Conservation (phyloP, 345 rosid genomes). For the Eucalyptus curtisii region DNA sequence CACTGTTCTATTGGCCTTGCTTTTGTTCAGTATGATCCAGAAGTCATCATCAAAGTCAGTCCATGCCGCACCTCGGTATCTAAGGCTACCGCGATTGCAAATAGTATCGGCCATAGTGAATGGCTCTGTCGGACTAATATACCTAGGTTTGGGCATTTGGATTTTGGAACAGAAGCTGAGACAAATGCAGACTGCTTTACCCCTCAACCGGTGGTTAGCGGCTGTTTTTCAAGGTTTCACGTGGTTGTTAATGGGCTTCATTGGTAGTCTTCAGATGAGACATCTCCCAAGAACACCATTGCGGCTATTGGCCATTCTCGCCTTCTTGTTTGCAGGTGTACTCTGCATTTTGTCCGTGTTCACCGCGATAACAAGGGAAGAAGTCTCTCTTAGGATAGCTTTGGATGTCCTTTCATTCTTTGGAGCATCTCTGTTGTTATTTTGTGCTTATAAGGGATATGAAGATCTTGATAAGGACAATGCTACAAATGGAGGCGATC, state of each 20-base stretch:
- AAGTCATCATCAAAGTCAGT: slow-evolving; percentile 22
- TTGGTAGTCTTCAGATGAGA: slow-evolving; percentile 26
- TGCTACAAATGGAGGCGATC: slow-evolving; percentile 7
- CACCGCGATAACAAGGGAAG: slow-evolving; percentile 11
- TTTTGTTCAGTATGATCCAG: slow-evolving; percentile 27
- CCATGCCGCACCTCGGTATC: slow-evolving; percentile 3
- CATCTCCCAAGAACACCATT: slow-evolving; percentile 14
- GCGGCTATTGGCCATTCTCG: slow-evolving; percentile 34
- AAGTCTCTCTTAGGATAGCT: slow-evolving; percentile 2
- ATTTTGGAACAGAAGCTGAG: slow-evolving; percentile 39
- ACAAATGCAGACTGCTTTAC: slow-evolving; percentile 18
- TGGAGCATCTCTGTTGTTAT: slow-evolving; percentile 40
- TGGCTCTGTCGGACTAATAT: slow-evolving; percentile 47
- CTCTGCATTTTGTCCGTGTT: slow-evolving; percentile 29
- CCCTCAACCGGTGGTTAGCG: slow-evolving; percentile 37
- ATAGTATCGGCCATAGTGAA: slow-evolving; percentile 36
- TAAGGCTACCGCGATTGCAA: slow-evolving; percentile 19
- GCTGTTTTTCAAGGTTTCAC: slow-evolving; percentile 51
- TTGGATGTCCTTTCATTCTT: slow-evolving; percentile 49
- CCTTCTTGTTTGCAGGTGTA: slow-evolving; percentile 34
- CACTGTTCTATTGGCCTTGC: slow-evolving; percentile 31
- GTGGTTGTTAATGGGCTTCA: slow-evolving; percentile 44
- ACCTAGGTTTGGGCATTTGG: slow-evolving; percentile 49
- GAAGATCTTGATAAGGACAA: slow-evolving; percentile 6
- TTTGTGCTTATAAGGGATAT: slow-evolving; percentile 35